Percentiles rank a stretch among this genome's conserved stretches.
These are phyloP conservation scores for Harrya chromipes DNA, from an alignment of 768 basidiomycete species.

Conservation along the genomic window DNA sequence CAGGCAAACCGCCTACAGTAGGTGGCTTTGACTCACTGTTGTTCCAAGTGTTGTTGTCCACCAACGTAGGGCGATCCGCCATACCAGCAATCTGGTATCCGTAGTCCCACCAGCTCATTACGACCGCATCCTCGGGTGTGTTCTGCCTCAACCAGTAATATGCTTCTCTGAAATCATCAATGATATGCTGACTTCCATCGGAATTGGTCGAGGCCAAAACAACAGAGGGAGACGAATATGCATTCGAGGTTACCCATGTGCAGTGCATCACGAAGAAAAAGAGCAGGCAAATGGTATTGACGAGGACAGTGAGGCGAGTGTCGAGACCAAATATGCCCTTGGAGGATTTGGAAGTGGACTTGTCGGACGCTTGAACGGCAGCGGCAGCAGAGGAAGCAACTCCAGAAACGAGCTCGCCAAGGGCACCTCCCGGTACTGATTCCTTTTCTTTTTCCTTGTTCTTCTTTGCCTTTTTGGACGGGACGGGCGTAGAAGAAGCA, in stretches of 20 bases:
- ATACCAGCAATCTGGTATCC: slow-evolving; percentile 99
- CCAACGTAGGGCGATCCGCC: slow-evolving; percentile 93
- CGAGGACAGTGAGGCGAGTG: slow-evolving; percentile 69
- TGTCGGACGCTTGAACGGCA: slow-evolving; percentile 18
- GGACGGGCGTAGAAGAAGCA: slow-evolving; percentile 29
- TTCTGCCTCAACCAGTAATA: slow-evolving; percentile 99
- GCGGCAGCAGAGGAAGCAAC: slow-evolving; percentile 31
- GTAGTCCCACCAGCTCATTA: slow-evolving; percentile 99
- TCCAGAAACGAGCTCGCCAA: slow-evolving; percentile 44
- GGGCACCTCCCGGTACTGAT: slow-evolving; percentile 32
- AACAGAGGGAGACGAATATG: slow-evolving; percentile 97
- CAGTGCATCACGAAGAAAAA: slow-evolving; percentile 93
- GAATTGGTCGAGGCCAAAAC: slow-evolving; percentile 76
- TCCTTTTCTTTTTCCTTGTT: slow-evolving; percentile 37
- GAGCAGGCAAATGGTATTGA: slow-evolving; percentile 75
- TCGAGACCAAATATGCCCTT: slow-evolving; percentile 84
- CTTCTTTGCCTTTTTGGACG: slow-evolving; percentile 50
- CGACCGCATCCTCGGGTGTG: slow-evolving; percentile 85
- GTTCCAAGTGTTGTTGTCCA: slow-evolving; percentile 99
- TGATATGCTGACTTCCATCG: slow-evolving; percentile 91
- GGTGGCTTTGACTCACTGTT: slow-evolving; percentile 67
- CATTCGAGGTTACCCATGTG: slow-evolving; percentile 92
- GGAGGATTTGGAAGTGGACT: slow-evolving; percentile 13
- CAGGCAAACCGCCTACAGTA: slow-evolving; percentile 4
- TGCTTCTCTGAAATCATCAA: slow-evolving; percentile 99